These are phyloP conservation scores for Cyberlindnera xishuangbannaensis DNA, from an alignment of 805 yeast genomes.

Conservation along the genomic window DNA sequence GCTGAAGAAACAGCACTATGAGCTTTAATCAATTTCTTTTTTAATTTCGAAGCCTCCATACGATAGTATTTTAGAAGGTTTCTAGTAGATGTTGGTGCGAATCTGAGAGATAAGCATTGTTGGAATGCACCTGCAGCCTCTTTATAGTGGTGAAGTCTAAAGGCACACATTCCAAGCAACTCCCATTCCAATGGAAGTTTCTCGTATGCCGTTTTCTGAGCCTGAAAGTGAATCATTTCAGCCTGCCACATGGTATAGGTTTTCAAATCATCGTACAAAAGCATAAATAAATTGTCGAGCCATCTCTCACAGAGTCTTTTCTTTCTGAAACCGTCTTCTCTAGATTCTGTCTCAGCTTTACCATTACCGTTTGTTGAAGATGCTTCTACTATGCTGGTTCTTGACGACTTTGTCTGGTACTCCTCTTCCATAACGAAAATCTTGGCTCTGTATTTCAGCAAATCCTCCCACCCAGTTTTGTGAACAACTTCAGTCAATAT, in stretches of 20 bases:
- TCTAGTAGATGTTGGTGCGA: constrained; percentile 74
- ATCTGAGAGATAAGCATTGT: constrained; percentile 64
- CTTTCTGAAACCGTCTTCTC: constrained; percentile 44
- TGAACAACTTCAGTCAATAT: constrained; percentile 61
- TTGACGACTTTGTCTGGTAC: constrained; percentile 34
- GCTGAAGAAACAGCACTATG: not conserved
- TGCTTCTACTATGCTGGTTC: constrained; percentile 4
- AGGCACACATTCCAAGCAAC: constrained; percentile 78
- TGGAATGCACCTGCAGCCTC: constrained; percentile 86
- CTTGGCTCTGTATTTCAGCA: constrained; percentile 51
- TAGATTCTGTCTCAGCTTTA: not conserved
- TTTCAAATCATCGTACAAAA: constrained; percentile 65
- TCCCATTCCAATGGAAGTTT: constrained; percentile 91
- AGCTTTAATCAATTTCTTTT: constrained; percentile 19
- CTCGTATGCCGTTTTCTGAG: constrained; percentile 74
- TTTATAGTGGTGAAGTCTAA: constrained; percentile 74
- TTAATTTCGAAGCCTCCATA: constrained; percentile 35
- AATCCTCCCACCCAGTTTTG: constrained; percentile 66
- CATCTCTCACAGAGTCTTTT: constrained; percentile 69
- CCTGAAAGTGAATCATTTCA: constrained; percentile 80
- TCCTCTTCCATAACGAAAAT: constrained; percentile 69
- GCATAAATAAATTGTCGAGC: constrained; percentile 66
- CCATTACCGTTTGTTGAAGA: constrained; percentile 6
- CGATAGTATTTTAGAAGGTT: constrained; percentile 64
- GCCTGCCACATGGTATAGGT: constrained; percentile 93